phyloP scores from a whole-genome alignment of 2,329 filamentous ascomycete genomes.

The Pseudogymnoascus sp. region DNA sequence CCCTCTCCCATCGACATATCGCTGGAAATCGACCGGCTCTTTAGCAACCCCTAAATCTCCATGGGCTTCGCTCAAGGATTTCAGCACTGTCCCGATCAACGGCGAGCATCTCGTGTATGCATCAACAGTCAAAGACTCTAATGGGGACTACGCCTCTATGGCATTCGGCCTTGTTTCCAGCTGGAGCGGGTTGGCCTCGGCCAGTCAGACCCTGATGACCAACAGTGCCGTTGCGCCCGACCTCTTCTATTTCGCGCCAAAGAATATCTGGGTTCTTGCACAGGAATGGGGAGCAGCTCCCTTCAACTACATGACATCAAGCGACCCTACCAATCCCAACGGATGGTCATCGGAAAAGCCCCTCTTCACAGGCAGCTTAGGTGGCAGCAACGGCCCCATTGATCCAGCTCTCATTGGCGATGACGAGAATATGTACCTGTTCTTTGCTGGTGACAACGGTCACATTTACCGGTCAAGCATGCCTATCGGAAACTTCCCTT shows the following conservation, averaged over 20 bases:
- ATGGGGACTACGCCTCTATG: constrained; percentile 45
- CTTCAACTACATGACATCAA: constrained; percentile 54
- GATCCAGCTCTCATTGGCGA: too few relatives aligned
- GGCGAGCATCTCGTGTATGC: constrained; percentile 53
- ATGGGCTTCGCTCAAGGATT: constrained; percentile 54
- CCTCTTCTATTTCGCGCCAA: constrained; percentile 55
- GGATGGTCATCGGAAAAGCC: constrained; percentile 40
- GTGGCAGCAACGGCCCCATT: too few relatives aligned
- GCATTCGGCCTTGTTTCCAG: constrained; percentile 46
- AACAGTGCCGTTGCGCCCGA: constrained; percentile 47
- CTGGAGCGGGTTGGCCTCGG: constrained; percentile 44
- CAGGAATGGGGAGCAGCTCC: constrained; percentile 54
- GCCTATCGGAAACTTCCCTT: too few relatives aligned
- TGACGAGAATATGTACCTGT: too few relatives aligned
- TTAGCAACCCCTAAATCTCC: too few relatives aligned
- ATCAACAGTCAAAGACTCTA: constrained; percentile 20
- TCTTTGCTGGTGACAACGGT: too few relatives aligned
- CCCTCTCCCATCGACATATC: constrained; percentile 44
- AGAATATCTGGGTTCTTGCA: constrained; percentile 55
- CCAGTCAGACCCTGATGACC: constrained; percentile 44
- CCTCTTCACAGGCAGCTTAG: too few relatives aligned
- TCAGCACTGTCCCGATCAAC: constrained; percentile 48
- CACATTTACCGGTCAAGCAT: too few relatives aligned
- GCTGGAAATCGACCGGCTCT: constrained; percentile 43
- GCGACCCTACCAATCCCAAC: constrained; percentile 47